Evolutionary conservation across 176 grass and related monocot genomes (phyloP).

Genomic region (Poa annua): DNA sequence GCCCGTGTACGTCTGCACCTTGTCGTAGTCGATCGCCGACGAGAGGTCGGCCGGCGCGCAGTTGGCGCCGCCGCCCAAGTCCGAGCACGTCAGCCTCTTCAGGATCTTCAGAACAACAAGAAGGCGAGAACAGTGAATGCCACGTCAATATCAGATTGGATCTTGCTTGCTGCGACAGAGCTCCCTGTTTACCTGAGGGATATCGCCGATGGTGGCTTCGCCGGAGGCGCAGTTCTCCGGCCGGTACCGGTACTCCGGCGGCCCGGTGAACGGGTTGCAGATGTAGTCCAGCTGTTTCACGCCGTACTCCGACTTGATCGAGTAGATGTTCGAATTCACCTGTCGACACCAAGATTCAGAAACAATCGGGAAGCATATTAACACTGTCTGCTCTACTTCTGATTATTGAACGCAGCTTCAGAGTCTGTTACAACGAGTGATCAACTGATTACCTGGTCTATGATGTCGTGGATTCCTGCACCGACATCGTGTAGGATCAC

Average conservation of each 20-base stretch:
- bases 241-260: slow-evolving; percentile 69
- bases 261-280: slow-evolving; percentile 91
- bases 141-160: background rate
- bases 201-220: slow-evolving; percentile 78
- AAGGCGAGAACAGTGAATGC: background rate
- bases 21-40: slow-evolving; percentile 75
- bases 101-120: slow-evolving; percentile 51
- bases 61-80: slow-evolving; percentile 42
- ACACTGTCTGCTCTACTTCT: background rate
- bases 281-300: slow-evolving; percentile 74
- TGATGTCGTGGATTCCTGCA: slow-evolving; percentile 71
- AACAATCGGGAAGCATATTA: background rate
- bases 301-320: slow-evolving; percentile 52
- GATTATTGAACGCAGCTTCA: slow-evolving; percentile 9
- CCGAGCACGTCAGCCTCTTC: slow-evolving; percentile 78
- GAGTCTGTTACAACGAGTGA: background rate
- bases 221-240: slow-evolving; percentile 78
- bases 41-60: slow-evolving; percentile 59
- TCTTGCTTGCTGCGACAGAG: background rate
- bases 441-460: slow-evolving; percentile 53
- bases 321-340: slow-evolving; percentile 84
- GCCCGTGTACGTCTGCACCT: slow-evolving; percentile 79
- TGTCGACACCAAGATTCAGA: slow-evolving; percentile 21
- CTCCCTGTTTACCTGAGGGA: slow-evolving; percentile 63
- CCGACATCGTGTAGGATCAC: slow-evolving; percentile 60